Evolutionary conservation across 371 early-diverging fungal species (phyloP).

Genomic region (Mucor lusitanicus): DNA sequence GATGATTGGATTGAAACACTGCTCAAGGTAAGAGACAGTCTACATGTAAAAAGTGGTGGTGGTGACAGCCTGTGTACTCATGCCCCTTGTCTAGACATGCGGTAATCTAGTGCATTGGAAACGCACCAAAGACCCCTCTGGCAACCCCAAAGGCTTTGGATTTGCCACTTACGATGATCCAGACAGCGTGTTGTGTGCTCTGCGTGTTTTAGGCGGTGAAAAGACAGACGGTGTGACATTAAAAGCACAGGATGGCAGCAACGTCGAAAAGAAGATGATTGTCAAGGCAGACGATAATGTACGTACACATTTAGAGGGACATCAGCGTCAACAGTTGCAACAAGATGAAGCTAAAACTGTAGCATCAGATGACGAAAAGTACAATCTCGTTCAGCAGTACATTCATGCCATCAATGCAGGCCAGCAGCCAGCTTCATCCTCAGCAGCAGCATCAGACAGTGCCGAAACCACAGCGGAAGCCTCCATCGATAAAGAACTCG

Average conservation of each 20-base stretch:
- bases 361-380: conserved; percentile 13
- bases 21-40: conserved; percentile 70
- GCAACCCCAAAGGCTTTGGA: conserved; percentile 78
- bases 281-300: conserved; percentile 78
- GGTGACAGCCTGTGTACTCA: too few species aligned
- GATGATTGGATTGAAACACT: conserved; percentile 75
- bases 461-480: conserved; percentile 34
- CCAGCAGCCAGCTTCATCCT: conserved; percentile 15
- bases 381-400: conserved; percentile 11
- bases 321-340: conserved; percentile 46
- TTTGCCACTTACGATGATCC: conserved; percentile 80
- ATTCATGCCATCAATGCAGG: conserved; percentile 42
- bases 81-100: conserved; percentile 17
- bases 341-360: conserved; percentile 14
- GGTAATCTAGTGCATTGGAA: conserved; percentile 74
- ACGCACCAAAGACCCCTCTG: conserved; percentile 68
- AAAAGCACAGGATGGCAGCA: conserved; percentile 61
- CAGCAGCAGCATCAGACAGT: neutral
- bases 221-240: conserved; percentile 48
- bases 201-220: conserved; percentile 71
- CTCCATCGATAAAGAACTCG: conserved; percentile 62
- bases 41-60: neutral
- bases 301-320: conserved; percentile 62
- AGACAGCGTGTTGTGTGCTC: conserved; percentile 66
- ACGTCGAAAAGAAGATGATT: conserved; percentile 60